These are phyloP conservation scores for Ophiostoma ips DNA, from an alignment of 2,329 filamentous ascomycete genomes.

Conservation along the genomic window DNA sequence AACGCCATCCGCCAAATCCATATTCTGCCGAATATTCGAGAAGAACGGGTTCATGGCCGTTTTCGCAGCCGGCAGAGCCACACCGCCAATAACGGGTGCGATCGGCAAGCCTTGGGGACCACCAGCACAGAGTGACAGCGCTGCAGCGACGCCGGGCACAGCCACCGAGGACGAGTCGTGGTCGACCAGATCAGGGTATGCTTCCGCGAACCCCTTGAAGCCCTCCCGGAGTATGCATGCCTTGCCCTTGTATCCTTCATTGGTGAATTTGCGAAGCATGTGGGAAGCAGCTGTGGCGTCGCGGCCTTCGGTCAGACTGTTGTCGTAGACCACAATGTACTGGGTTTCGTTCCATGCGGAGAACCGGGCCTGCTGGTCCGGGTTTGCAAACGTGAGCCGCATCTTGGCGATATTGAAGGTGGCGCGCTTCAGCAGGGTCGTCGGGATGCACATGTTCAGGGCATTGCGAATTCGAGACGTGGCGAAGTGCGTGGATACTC, in stretches of 20 bases:
- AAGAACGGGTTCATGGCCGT: conserved; percentile 80
- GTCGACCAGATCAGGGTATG: conserved; percentile 53
- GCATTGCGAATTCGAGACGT: conserved; percentile 64
- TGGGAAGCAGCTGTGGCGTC: conserved; percentile 72
- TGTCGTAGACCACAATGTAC: conserved; percentile 79
- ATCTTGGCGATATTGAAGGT: conserved; percentile 85
- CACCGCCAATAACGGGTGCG: conserved; percentile 77
- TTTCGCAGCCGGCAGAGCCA: conserved; percentile 58
- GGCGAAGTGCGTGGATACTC: conserved; percentile 72
- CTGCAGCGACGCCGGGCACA: conserved; percentile 24
- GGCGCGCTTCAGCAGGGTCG: conserved; percentile 77
- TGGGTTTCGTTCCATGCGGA: conserved; percentile 59
- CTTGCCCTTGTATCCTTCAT: conserved; percentile 64
- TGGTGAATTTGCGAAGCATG: conserved; percentile 84
- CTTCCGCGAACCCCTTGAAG: conserved; percentile 57
- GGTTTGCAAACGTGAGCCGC: conserved; percentile 68
- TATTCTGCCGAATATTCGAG: conserved; percentile 89
- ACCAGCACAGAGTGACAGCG: conserved; percentile 34
- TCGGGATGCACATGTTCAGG: conserved; percentile 87
- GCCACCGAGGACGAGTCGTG: conserved; percentile 19
- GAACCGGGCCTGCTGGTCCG: conserved; percentile 57
- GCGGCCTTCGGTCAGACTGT: conserved; percentile 58
- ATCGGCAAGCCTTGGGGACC: conserved; percentile 34
- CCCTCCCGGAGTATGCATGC: conserved; percentile 70
- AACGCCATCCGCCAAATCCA: conserved; percentile 86